A percentile compares a stretch with the other conserved stretches of the same genome.
These are phyloP conservation scores for Gyromitra esculenta DNA, from an alignment of 2,329 filamentous ascomycete genomes.

Conservation along the genomic window DNA sequence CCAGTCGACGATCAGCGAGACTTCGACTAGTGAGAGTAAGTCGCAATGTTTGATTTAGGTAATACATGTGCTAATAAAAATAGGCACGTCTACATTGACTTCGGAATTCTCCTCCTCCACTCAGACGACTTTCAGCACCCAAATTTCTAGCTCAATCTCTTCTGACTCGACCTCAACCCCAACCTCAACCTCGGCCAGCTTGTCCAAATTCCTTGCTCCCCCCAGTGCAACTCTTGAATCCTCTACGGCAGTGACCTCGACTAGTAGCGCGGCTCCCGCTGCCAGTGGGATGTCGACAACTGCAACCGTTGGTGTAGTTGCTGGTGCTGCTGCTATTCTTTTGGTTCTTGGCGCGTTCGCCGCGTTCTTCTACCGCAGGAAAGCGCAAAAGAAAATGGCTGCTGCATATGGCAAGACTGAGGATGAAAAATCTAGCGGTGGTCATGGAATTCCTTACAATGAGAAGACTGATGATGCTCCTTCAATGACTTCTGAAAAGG, in stretches of 20 bases:
- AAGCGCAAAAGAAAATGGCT: constrained; percentile 73
- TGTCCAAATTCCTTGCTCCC: not conserved
- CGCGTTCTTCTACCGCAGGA: constrained; percentile 75
- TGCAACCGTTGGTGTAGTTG: constrained; percentile 77
- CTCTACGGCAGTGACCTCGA: not conserved
- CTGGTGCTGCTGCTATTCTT: constrained; percentile 79
- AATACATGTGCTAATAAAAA: constrained; percentile 23
- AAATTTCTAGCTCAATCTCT: not conserved
- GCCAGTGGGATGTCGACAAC: constrained; percentile 62
- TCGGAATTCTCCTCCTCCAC: constrained; percentile 12
- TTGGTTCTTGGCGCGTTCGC: constrained; percentile 73
- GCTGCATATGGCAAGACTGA: constrained; percentile 65
- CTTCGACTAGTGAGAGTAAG: constrained; percentile 47
- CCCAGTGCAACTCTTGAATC: constrained; percentile 19
- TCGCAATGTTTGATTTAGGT: constrained; percentile 38
- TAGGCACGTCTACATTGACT: constrained; percentile 15
- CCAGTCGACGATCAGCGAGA: not conserved
- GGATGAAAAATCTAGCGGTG: constrained; percentile 70
- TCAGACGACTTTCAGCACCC: constrained; percentile 45
- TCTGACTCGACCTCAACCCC: constrained; percentile 36
- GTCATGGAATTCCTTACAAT: constrained; percentile 58
- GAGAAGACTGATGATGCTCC: constrained; percentile 59
- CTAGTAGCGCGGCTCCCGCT: constrained; percentile 52
- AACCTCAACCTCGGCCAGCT: not conserved
- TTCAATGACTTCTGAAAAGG: constrained; percentile 61